Evolutionary conservation across 768 basidiomycete genomes (phyloP), one percentile per base, ranked within the genome.

Genomic region (Podaxis pistillaris): DNA sequence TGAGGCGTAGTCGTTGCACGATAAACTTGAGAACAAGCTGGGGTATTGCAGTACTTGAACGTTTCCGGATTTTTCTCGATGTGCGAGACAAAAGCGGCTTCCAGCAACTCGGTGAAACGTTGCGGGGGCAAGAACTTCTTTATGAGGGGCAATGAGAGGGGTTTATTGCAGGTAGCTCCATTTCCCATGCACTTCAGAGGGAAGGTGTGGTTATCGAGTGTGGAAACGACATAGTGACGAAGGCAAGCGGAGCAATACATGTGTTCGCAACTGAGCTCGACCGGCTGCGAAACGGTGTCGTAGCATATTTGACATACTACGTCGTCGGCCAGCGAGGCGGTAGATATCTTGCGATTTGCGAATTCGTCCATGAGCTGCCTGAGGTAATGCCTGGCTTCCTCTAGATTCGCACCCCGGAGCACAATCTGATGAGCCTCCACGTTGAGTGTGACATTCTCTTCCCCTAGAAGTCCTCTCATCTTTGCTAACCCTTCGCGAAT

Each of bases 11-110:
- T 62, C 28, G 72, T 69, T 44, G 69, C 69, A 52, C 80, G 75
- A 72, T 92, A 92, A 3, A 90, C 81, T 66, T 89, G 86, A 4
- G 75, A 77, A 69, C 90, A 92, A 68, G 90, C 89, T 0, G 91
- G 85, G 0, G 88, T 90, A 1, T 84, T 86, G 73, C 91, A 92
- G 64, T 86, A 86, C 58, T 81, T 81, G 69, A 85, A 85, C 51
- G 85, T 83, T 40, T 78, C 74, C 0, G 85, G 78, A 55, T 84
- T 83, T 37, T 79, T 70, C 46, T 85, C 82, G 46, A 89, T 73
- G 68, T 90, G 80, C 0, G 76, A 70, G 53, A 74, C 73, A 66
- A 89, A 89, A 0, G 84, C 82, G 0, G 82, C 79, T 30, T 85
- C 79, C 15, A 83, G 68, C 52, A 91, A 74, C 0, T 75, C 73